Base-by-base conservation (phyloP, 176 grass and related monocot species). In the Otatea glauca region DNA sequence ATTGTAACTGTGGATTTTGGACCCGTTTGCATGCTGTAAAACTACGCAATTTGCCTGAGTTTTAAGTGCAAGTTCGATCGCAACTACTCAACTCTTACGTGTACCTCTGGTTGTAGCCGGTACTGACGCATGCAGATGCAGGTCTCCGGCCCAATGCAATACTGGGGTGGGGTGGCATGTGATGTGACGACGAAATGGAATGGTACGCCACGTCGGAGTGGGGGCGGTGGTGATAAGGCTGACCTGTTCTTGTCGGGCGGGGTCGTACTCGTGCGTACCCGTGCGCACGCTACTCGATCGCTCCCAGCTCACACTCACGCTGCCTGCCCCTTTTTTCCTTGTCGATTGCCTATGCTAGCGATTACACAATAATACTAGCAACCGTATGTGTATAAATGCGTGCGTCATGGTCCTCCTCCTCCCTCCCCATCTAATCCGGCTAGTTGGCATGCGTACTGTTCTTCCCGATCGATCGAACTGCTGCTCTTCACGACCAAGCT, bases 11-110 rank as follows among this genome's bases (percentile, higher is more conserved):
- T 85, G 83, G 25, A 68, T 47, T 25, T 43, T 43, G 45, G 50
- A 75, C 47, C 35, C 21, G 62, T 83, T 90, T 86, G 74, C 84
- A 83, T 82, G 51, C 39, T 79, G 88, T 90, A 87, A 90, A 79
- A 89, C 60, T 39, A 39, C 72, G 80, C 59, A 80, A 80, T 86
- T 74, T 86, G 68, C 76, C 34, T 4, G 84, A 80, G 84, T 65
- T 73, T 71, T 3, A 2, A 59, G 9, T 62, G 11, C 38, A 17
- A 43, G 48, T 82, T 60, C 14, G 13, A 69, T 55, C 64, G 9
- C 25, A 42, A 55, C 61, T n/a, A n/a, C n/a, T n/a, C n/a, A n/a
- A 34, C 5, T 32, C 12, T 4, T 6, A 11, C 41, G 39, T 44
- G 1, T 21, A 25, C 58, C 58, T 21, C 18, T 55, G 2, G 6